phyloP scores from a whole-genome alignment of 2,329 filamentous ascomycete genomes.

The Mollisiaceae sp. region DNA sequence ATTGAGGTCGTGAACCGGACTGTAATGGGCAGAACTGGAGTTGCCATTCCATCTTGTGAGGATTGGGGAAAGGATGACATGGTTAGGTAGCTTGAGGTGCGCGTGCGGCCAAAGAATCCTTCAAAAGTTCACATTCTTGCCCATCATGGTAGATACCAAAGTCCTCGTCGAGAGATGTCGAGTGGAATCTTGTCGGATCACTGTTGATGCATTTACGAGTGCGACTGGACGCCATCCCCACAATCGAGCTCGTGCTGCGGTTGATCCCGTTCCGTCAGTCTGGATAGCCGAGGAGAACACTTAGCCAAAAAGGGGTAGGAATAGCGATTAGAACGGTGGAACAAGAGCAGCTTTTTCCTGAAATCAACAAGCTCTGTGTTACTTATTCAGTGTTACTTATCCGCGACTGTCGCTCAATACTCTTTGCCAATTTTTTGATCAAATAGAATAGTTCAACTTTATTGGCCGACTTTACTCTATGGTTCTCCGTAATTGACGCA shows the following conservation, averaged over 20 bases:
- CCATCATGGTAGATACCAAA: background rate
- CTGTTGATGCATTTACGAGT: background rate
- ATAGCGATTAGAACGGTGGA: background rate
- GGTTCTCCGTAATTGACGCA: conserved; percentile 13
- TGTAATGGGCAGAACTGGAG: conserved; percentile 57
- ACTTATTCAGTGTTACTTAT: background rate
- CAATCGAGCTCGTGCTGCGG: background rate
- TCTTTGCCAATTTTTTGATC: background rate
- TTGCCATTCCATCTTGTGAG: background rate
- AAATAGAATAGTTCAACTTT: background rate
- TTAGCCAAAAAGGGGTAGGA: conserved; percentile 7
- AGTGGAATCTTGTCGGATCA: background rate
- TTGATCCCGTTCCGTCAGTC: background rate
- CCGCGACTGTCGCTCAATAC: background rate
- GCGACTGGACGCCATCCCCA: background rate
- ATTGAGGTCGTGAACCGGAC: conserved; percentile 89
- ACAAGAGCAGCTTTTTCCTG: background rate
- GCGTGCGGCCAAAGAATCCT: background rate
- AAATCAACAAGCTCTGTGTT: background rate
- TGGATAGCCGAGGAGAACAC: background rate
- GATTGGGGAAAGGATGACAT: conserved; percentile 4
- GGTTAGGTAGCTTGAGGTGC: background rate
- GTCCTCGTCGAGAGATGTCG: background rate
- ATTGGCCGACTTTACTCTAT: background rate
- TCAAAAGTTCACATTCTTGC: background rate